A percentile compares a stretch with the other conserved stretches of the same genome.
phyloP scores from a whole-genome alignment of 164 flowering plant species.

The Annona squamosa region DNA sequence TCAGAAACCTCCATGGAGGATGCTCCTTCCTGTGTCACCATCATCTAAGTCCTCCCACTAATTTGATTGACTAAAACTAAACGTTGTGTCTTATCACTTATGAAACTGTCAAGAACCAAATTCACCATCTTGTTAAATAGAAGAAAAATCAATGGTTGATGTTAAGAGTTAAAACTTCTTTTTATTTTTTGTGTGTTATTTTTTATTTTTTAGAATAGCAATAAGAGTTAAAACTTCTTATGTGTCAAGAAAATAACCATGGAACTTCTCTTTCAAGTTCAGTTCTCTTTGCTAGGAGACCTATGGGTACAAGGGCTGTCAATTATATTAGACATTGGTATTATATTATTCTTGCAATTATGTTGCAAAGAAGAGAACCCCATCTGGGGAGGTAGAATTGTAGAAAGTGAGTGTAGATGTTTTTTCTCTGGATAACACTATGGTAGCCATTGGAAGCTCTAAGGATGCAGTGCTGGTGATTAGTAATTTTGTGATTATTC shows the following conservation, averaged over 20 bases:
- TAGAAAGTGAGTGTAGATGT: background rate
- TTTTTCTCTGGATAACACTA: background rate
- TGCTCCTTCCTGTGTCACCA: background rate
- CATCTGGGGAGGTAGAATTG: background rate
- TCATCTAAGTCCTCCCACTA: background rate
- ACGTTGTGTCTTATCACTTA: background rate
- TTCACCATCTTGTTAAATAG: background rate
- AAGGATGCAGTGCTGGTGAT: background rate
- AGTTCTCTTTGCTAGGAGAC: background rate
- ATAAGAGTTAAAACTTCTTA: background rate
- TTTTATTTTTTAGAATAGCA: too few species aligned
- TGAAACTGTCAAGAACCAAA: background rate
- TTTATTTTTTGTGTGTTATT: too few species aligned
- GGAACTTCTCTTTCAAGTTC: background rate
- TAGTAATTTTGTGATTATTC: background rate
- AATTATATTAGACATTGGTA: background rate
- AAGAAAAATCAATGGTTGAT: background rate
- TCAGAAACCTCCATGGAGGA: background rate
- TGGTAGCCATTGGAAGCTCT: background rate
- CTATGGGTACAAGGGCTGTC: background rate
- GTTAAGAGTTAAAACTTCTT: background rate
- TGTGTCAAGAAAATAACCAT: background rate
- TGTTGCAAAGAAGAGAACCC: background rate
- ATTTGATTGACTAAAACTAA: background rate
- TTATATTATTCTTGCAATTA: background rate